Evolutionary conservation across 768 basidiomycete genomes (phyloP).

Genomic region (Pleurotus djamor): DNA sequence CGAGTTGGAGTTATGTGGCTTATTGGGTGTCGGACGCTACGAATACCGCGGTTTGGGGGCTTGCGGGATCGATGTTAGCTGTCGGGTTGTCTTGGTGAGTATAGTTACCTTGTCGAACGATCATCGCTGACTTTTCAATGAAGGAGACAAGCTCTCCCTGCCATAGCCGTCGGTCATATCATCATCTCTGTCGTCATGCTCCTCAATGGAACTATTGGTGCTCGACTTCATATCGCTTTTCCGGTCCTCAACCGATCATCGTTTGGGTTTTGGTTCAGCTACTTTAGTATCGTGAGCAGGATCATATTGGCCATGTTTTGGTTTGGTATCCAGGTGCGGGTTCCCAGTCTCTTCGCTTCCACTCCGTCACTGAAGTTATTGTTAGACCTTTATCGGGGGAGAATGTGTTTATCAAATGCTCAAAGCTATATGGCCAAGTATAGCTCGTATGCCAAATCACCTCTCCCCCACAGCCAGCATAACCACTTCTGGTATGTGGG

Average conservation of each 20-base stretch:
- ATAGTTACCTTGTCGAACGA: neutral
- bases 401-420: slow-evolving; percentile 81
- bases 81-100: slow-evolving; percentile 68
- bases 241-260: slow-evolving; percentile 79
- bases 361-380: neutral
- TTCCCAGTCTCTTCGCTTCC: neutral
- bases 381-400: slow-evolving; percentile 56
- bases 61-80: slow-evolving; percentile 75
- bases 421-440: slow-evolving; percentile 81
- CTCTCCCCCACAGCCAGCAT: slow-evolving; percentile 57
- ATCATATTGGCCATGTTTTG: slow-evolving; percentile 79
- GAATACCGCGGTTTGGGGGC: slow-evolving; percentile 50
- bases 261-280: slow-evolving; percentile 89
- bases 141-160: slow-evolving; percentile 66
- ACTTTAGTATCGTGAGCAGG: slow-evolving; percentile 80
- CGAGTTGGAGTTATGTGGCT: slow-evolving; percentile 60
- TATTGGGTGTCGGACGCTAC: slow-evolving; percentile 60
- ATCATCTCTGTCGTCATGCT: slow-evolving; percentile 75
- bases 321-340: slow-evolving; percentile 69
- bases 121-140: neutral
- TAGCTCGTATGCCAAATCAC: slow-evolving; percentile 61
- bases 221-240: slow-evolving; percentile 76
- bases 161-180: slow-evolving; percentile 70
- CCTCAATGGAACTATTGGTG: slow-evolving; percentile 76
- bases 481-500: no score